Conservation (phyloP, 2,329 filamentous ascomycete genomes). For the Aurifilum marmelostoma region DNA sequence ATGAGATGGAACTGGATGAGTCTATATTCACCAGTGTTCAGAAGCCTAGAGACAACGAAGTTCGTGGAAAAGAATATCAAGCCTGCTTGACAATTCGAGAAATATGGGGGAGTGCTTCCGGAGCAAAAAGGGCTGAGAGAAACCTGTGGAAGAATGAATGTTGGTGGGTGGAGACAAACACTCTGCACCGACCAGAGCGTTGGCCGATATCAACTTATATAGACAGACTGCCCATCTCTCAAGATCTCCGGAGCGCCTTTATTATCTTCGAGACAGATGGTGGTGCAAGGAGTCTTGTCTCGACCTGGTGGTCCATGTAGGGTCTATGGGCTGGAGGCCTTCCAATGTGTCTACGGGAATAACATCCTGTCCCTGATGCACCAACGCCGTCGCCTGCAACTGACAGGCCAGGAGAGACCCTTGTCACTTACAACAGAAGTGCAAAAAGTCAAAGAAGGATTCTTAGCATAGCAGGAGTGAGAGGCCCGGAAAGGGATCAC, state of each 20-base stretch:
- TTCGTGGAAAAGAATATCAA: neutral
- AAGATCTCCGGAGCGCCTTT: neutral
- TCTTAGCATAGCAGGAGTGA: too few species aligned
- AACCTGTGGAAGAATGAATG: neutral
- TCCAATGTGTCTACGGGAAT: neutral
- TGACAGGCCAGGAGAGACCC: neutral
- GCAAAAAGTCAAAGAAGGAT: neutral
- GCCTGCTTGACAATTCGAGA: neutral
- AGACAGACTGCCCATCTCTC: neutral
- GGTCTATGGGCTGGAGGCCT: neutral
- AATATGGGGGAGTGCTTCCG: neutral
- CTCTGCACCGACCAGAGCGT: neutral
- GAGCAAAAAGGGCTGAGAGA: conserved; percentile 7
- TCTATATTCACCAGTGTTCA: neutral
- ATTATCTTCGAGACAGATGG: neutral
- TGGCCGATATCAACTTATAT: neutral
- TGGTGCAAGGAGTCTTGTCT: neutral
- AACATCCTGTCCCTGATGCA: neutral
- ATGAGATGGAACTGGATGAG: neutral
- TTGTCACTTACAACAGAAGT: neutral
- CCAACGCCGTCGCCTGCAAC: neutral
- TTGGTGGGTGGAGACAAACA: neutral
- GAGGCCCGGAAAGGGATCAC: neutral
- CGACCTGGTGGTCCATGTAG: neutral
- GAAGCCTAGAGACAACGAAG: neutral